Base-by-base conservation (phyloP, 495 filamentous ascomycete species). In the Aspergillus funiculosus region DNA sequence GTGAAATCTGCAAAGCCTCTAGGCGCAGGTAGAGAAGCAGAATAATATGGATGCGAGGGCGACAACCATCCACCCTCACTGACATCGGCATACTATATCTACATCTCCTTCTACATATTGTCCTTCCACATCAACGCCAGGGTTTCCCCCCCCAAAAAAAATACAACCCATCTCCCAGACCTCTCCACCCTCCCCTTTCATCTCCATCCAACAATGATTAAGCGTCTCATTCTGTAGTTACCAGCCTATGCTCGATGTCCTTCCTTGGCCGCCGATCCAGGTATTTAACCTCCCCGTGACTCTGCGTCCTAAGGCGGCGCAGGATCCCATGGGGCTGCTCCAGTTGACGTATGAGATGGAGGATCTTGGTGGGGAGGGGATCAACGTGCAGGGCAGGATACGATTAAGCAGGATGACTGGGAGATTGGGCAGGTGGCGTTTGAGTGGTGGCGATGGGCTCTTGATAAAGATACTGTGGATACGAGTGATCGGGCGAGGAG, bases 391-490 rank as follows among this genome's bases (percentile, higher is more conserved):
- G 58, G 63, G 2, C 43, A 51, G 15, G 63, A 65, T 39, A 68
- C 67, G 10, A 68, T 64, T 24, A 60, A 68, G 15, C 54, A 55
- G 11, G 46, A 34, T 20, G 44, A 46, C 15, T 76, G 73, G 71
- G 73, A 75, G 52, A 62, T 75, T 21, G 72, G 72, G 0, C 68
- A 74, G 51, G 43, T 61, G 37, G 47, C 74, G 30, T 75, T 72
- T 58, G 57, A 67, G 48, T 58, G 64, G 43, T 76, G 73, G 75
- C 76, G 73, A 71, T 77, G 70, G 61, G 52, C 70, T 15, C 66
- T 78, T 39, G 74, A 77, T 46, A 51, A 51, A 21, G 52, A 48
- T 13, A 48, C 73, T 24, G 40, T 76, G 5, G 62, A 67, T 32
- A 51, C 53, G 17, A 67, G 65, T 51, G 76, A 78, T 52, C 46